Evolutionary conservation across 768 basidiomycete species (phyloP), one percentile per base, ranked within the genome.

Genomic region (Lactarius vividus): DNA sequence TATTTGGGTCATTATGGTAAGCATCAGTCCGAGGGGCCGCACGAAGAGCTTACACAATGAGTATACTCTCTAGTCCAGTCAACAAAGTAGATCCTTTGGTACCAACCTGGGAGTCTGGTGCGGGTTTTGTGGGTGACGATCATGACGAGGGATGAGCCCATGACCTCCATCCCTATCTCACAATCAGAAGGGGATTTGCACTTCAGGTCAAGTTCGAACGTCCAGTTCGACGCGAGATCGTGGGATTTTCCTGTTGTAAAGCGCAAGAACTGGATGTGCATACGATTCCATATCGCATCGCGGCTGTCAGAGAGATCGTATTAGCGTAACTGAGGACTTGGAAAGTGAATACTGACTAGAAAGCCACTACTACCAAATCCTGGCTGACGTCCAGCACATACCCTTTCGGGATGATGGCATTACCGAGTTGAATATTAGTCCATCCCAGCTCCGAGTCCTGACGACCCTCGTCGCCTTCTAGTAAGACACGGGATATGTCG

Each of bases 361-460:
- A 63, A 33, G 57, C 52, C 31, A 66, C 57, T 33, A 49, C 61
- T 15, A 66, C 65, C 0, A 66, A 52, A 26, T 66, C 65, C 57
- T 66, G 65, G 40, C 54, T 66, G 40, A 63, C 40, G 55, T 66
- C 65, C 29, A 66, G 52, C 9, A 63, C 65, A 63, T 62, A 66
- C 31, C 61, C 65, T 57, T 66, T 66, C n/a, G 65, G 61, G 15
- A 49, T 66, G 49, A 62, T 58, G 31, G 49, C 9, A 23, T 29
- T 42, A 15, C 62, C 65, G 16, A 66, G 61, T 63, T 62, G 61
- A 39, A 66, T 55, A 40, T 66, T 57, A 28, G 52, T 54, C 65
- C 65, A 66, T 28, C 15, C 54, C 16, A 28, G 20, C 8, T 33
- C 57, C 13, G 49, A 15, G 6, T 26, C 49, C 39, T 54, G 61